Conservation (phyloP, 208 protist genomes). For the Paratrypanosoma confusum region DNA sequence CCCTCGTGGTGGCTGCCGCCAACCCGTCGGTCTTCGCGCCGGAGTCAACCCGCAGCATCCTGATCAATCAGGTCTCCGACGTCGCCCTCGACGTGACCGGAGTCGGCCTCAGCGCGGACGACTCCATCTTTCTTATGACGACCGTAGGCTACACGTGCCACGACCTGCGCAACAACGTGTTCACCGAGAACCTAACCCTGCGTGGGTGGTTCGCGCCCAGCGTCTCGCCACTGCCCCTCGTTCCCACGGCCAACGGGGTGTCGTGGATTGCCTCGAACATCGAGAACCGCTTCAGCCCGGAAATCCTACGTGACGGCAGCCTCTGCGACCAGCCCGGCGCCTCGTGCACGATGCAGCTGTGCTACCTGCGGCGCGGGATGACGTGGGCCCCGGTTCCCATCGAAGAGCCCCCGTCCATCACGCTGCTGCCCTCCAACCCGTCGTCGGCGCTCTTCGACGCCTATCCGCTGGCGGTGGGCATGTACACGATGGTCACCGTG, state of each 20-base stretch:
- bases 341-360: conserved; percentile 68
- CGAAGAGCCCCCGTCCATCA: conserved; percentile 3
- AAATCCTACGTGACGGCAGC: conserved; percentile 29
- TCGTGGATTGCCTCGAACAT: conserved; percentile 59
- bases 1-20: conserved; percentile 30
- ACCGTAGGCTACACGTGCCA: conserved; percentile 70
- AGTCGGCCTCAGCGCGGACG: conserved; percentile 26
- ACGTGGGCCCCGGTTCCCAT: conserved; percentile 73
- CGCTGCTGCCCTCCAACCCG: conserved; percentile 59
- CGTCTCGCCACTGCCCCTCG: conserved; percentile 36
- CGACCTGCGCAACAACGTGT: conserved; percentile 48
- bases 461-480: conserved; percentile 40
- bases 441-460: conserved; percentile 47
- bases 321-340: conserved; percentile 38
- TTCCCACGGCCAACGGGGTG: conserved; percentile 26
- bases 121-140: conserved; percentile 64
- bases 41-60: conserved; percentile 20
- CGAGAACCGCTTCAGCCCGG: conserved; percentile 47
- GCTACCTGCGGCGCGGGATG: conserved; percentile 52
- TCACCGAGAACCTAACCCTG: conserved; percentile 43
- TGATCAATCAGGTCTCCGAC: conserved; percentile 61
- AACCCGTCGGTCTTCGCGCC: conserved; percentile 55
- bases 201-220: conserved; percentile 51
- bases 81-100: conserved; percentile 53
- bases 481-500: conserved; percentile 83